A percentile compares a stretch with the other conserved stretches of the same genome.
Conservation (phyloP, 2,329 filamentous ascomycete genomes). For the Dactylellina leptospora region DNA sequence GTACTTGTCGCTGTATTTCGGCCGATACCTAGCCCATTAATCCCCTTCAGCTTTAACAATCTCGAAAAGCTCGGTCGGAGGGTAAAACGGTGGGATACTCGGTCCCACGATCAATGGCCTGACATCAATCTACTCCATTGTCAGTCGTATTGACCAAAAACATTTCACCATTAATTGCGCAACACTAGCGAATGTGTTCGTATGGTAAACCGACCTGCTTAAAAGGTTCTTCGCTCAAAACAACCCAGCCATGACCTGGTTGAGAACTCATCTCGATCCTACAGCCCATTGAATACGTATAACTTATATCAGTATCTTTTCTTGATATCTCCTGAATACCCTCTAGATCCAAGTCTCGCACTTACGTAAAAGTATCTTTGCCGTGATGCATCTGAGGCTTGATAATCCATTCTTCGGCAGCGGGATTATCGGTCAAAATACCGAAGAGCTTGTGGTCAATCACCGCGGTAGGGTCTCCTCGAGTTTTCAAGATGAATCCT, state of each 20-base stretch:
- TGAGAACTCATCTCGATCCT: too few relatives aligned
- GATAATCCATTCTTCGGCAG: background rate
- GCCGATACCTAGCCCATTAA: too few relatives aligned
- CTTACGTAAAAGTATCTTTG: too few relatives aligned
- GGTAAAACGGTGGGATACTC: background rate
- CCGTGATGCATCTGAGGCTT: conserved; percentile 14
- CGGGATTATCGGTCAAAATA: background rate
- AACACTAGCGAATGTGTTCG: too few relatives aligned
- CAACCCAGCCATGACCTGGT: too few relatives aligned
- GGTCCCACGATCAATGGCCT: background rate
- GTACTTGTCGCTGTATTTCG: too few relatives aligned
- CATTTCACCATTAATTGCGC: background rate
- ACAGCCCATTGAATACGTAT: too few relatives aligned
- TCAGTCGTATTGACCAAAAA: background rate
- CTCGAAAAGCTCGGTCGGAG: background rate
- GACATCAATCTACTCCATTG: background rate
- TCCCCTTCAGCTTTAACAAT: background rate
- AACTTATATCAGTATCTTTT: too few relatives aligned
- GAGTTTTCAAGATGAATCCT: conserved; percentile 1
- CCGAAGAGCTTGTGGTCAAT: conserved; percentile 10
- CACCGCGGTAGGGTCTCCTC: conserved; percentile 5
- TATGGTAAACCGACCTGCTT: too few relatives aligned
- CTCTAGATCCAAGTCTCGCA: too few relatives aligned
- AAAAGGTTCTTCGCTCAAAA: too few relatives aligned
- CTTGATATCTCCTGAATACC: too few relatives aligned